Base-by-base conservation (phyloP, 2,329 filamentous ascomycete genomes). In the Penicillium crustosum region DNA sequence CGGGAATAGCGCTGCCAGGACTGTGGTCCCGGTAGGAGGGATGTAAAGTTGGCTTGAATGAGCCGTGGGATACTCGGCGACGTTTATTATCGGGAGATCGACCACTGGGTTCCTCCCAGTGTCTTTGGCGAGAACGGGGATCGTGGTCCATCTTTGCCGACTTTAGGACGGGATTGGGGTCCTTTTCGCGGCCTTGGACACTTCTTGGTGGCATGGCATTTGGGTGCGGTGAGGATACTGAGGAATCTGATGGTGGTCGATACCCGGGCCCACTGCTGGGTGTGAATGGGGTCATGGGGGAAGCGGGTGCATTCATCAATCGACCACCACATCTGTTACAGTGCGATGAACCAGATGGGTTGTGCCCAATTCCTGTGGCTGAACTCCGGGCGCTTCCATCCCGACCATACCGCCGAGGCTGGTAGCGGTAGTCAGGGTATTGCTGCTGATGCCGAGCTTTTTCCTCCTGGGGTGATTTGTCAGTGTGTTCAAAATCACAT, bases 401-500 rank as follows among this genome's bases (percentile, higher is more conserved):
- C 36, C 90, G 85, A 21, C 78, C 78, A 56, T 81, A 83, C 33
- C 90, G 83, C 25, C 90, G 88, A 36, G 94, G 94, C 73, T 96
- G 91, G 72, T 97, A 99, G 62, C 92, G 87, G 77, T 99, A 99
- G 64, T 91, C 89, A 2, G 94, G 94, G 73, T 97, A 96, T 76
- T 93, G 90, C 62, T 88, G 87, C 69, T 91, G 88, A 74, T 99
- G 94, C 19, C 90, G 88, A 60, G 86, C 81, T 79, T 97, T 97
- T 75, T 97, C 94, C 77, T 96, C 85, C 86, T 89, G 65, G 6
- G 10, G 21, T n/a, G 19, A 13, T 51, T 51, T 15, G 19, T 61
- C 1, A 61, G 53, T 17, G 10, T n/a, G 7, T 29, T 25, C 12
- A 23, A 19, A 13, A 21, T n/a, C 13, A 29, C 2, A 12, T 41